Evolutionary conservation across 768 basidiomycete species (phyloP), one percentile per base, ranked within the genome.

Genomic region (Mycena pura): DNA sequence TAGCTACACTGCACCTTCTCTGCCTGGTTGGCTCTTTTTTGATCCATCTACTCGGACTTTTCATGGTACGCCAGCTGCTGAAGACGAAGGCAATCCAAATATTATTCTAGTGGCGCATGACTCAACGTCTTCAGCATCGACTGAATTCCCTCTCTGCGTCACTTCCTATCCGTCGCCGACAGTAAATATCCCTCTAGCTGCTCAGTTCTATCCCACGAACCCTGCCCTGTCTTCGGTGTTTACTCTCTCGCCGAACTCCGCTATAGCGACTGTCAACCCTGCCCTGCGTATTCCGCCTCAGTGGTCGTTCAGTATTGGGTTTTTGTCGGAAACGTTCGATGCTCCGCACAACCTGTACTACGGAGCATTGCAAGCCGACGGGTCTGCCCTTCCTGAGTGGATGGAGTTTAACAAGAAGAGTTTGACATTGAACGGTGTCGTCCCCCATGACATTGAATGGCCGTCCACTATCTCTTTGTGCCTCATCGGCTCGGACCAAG

Each of bases 291-390:
- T 96, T 10, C 94, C 93, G 1, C 85, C 85, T 7, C 74, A 78
- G 43, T 96, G 95, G 94, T 92, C 92, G 0, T 98, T 96, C 77
- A 93, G 92, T 68, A 83, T 98, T 58, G 96, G 95, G 14, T 86
- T 97, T 67, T 76, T 87, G 49, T 78, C 84, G 60, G 77, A 83
- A 32, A 95, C 91, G 2, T 89, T 87, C 72, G 59, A 70, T 2
- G 77, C 82, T 24, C 57, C 73, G n/a, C 75, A 82, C 38, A 76
- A 76, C 22, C 66, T 92, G 36, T 89, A 71, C 70, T 95, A 95
- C 82, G 28, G 57, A 73, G 15, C 75, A 82, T 31, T 84, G 31
- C 83, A 84, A 68, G 77, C 80, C 1, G 85, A 93, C 64, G 89
- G 92, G n/a, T 84, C 86, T 1, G 78, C 80, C 6, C 78, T 94